Percentiles rank a stretch among this genome's conserved stretches.
Evolutionary conservation across 306 rosid species (phyloP).

Genomic region (Carpinus fangiana): DNA sequence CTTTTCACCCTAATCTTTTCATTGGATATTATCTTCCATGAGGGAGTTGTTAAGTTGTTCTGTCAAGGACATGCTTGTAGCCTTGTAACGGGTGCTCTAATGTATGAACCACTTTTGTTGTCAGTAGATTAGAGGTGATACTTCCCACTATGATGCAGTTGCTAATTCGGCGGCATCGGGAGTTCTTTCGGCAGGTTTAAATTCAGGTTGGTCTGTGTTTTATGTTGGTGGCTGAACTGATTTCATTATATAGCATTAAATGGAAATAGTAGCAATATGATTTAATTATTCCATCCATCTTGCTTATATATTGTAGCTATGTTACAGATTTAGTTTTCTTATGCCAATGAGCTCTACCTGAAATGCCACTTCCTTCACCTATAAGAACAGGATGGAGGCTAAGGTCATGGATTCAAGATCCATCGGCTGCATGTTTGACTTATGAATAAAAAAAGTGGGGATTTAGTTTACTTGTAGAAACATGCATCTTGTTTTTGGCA

Average conservation of each 20-base stretch:
- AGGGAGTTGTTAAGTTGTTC: background rate
- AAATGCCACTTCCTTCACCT: background rate
- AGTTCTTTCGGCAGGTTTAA: conserved; percentile 83
- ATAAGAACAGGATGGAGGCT: background rate
- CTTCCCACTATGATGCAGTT: conserved; percentile 91
- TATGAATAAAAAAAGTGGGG: background rate
- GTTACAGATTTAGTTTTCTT: background rate
- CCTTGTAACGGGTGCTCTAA: background rate
- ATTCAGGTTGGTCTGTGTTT: conserved; percentile 56
- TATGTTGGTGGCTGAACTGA: background rate
- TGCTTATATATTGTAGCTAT: background rate
- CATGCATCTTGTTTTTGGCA: background rate
- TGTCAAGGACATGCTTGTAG: background rate
- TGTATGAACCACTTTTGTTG: conserved; percentile 23
- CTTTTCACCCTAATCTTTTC: background rate
- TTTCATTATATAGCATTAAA: background rate
- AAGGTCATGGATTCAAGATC: background rate
- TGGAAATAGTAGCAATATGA: background rate
- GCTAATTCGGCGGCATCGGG: conserved; percentile 94
- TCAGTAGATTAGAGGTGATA: conserved; percentile 83
- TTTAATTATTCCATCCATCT: conserved; percentile 2
- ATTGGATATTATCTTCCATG: conserved; percentile 5
- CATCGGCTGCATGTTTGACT: background rate
- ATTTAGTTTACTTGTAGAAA: background rate
- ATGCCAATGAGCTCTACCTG: background rate